These are phyloP conservation scores for Aspergillus ruber DNA, from an alignment of 2,329 filamentous ascomycete genomes.

Conservation along the genomic window DNA sequence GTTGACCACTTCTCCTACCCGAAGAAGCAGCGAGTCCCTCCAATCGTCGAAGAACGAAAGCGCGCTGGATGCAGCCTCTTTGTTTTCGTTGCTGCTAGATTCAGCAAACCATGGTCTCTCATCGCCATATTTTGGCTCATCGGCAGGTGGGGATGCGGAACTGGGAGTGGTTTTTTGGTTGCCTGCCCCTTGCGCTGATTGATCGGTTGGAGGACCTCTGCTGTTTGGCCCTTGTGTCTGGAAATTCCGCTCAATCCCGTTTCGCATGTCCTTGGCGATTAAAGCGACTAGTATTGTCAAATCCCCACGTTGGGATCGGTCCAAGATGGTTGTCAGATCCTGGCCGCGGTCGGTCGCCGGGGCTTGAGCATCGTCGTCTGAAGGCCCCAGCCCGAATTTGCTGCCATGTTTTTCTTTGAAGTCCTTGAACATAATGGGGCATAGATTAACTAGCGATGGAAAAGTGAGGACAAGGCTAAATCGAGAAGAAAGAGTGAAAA, in stretches of 20 bases:
- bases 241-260: constrained; percentile 32
- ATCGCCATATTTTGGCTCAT: constrained; percentile 1
- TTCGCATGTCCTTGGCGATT: constrained; percentile 36
- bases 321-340: constrained; percentile 38
- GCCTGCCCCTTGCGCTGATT: constrained; percentile 14
- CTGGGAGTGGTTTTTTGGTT: constrained; percentile 18
- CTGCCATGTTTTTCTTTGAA: constrained; percentile 26
- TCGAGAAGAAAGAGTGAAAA: background rate
- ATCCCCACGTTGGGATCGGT: constrained; percentile 36
- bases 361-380: constrained; percentile 14
- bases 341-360: constrained; percentile 23
- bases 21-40: constrained; percentile 62
- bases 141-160: background rate
- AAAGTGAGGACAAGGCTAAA: background rate
- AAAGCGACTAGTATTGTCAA: constrained; percentile 36
- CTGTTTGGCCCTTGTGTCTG: constrained; percentile 15
- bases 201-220: constrained; percentile 5
- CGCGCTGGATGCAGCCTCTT: constrained; percentile 58
- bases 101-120: constrained; percentile 6
- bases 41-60: constrained; percentile 73
- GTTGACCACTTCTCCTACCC: constrained; percentile 65
- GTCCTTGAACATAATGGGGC: constrained; percentile 24
- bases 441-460: background rate
- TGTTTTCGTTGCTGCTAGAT: constrained; percentile 15
- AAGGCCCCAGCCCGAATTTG: constrained; percentile 22